Conservation (phyloP, 257 asterid species). For the Fraxinus americana region DNA sequence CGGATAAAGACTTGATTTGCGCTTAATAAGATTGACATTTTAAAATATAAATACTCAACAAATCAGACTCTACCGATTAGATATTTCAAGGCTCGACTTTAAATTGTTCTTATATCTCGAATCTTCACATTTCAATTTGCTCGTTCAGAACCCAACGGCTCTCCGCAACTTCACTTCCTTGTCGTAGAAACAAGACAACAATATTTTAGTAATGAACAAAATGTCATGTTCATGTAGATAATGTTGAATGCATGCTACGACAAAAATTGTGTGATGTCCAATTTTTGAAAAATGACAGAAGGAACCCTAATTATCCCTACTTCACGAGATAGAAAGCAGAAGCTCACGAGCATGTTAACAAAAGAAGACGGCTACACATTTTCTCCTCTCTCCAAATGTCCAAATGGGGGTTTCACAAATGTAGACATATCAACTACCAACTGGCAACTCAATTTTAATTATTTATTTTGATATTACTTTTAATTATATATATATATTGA, state of each 20-base stretch:
- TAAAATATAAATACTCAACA: background rate
- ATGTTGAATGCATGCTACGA: background rate
- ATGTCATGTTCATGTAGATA: slow-evolving; percentile 6
- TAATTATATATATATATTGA: background rate
- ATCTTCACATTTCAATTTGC: background rate
- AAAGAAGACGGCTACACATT: slow-evolving; percentile 39
- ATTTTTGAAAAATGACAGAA: slow-evolving; percentile 11
- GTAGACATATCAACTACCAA: slow-evolving; percentile 5
- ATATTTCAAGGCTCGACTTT: background rate
- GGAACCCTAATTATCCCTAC: slow-evolving; percentile 32
- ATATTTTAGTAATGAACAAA: background rate
- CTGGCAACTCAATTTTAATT: background rate
- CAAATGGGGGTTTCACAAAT: background rate
- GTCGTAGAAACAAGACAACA: background rate
- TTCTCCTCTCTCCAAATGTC: slow-evolving; percentile 32
- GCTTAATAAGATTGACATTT: too few species aligned
- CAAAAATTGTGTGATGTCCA: slow-evolving; percentile 32
- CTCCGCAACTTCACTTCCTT: background rate
- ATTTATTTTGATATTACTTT: background rate
- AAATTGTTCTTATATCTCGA: too few species aligned
- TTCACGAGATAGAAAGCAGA: slow-evolving; percentile 55
- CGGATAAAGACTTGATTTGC: background rate
- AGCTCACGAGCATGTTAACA: slow-evolving; percentile 56
- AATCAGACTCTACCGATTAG: background rate
- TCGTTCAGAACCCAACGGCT: background rate